Base-by-base conservation (phyloP, 2,329 filamentous ascomycete genomes). In the Diaporthe sp. region DNA sequence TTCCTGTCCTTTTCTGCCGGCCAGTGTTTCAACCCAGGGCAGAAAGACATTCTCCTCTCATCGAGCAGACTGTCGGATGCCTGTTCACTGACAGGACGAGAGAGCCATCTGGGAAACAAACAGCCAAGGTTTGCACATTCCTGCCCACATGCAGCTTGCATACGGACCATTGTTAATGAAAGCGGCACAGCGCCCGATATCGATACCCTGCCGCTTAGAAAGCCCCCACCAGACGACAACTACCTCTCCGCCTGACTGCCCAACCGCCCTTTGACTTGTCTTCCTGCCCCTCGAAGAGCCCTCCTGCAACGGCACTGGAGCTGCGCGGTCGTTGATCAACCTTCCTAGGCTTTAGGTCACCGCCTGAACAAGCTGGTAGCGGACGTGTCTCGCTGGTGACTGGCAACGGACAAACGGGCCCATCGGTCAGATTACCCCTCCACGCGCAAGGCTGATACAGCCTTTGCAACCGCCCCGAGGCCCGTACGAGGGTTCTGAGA, bases 191-290 rank as follows among this genome's bases (percentile, higher is more conserved):
- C 49, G 34, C 65, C 65, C 34, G 46, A 42, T 70, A 70, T 70
- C 49, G 65, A 70, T 55, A 70, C 65, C 65, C 65, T 70, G 65
- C 65, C 49, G 65, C 65, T 42, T 42, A 70, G 31, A 70, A 53
- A 55, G 49, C 65, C 65, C 65, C 65, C 65, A 70, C 65, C 49
- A 70, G 46, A 49, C 34, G 65, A 70, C 65, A 70, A 55, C 65
- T 42, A 70, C 65, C 65, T 55, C 34, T 42, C 62, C 34, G 46
- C 34, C 34, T 39, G 65, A 51, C 46, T 68, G 46, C 65, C 65
- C 65, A 39, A 68, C 65, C 46, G 31, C 12, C 34, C 34, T 25
- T 39, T 13, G 65, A 19, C 49, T n/a, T 68, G 22, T 51, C 19
- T 55, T 12, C 17, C 34, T 28, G 13, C 34, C 31, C 17, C 28